phyloP scores from a whole-genome alignment of 2,329 filamentous ascomycete genomes.

The Diaporthe citri region DNA sequence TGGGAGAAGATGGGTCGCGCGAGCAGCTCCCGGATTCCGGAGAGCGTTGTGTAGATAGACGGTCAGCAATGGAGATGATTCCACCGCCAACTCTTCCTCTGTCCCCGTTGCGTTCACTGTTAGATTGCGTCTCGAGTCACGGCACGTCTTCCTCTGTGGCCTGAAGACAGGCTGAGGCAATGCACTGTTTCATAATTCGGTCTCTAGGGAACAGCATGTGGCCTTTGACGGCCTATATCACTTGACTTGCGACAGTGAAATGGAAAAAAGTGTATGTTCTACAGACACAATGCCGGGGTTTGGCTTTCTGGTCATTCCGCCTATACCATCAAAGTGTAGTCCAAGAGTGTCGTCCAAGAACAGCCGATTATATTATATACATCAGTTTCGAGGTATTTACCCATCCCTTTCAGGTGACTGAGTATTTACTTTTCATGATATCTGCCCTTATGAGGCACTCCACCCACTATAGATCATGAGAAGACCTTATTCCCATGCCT shows the following conservation, averaged over 20 bases:
- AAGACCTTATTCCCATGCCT: neutral
- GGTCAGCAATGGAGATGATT: constrained; percentile 35
- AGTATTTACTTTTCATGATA: neutral
- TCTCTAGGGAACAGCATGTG: neutral
- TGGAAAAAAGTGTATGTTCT: neutral
- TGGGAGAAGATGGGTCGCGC: constrained; percentile 26
- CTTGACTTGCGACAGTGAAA: neutral
- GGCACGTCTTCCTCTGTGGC: neutral
- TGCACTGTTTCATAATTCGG: neutral
- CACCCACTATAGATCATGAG: too few species aligned
- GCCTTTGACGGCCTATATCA: neutral
- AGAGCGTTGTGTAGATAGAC: constrained; percentile 40
- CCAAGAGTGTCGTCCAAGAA: neutral
- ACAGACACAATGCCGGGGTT: too few species aligned
- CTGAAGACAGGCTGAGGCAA: neutral
- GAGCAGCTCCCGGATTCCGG: constrained; percentile 32
- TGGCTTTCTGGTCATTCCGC: neutral
- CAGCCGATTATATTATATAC: neutral
- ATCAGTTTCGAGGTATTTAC: neutral
- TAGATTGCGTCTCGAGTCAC: neutral
- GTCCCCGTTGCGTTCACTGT: neutral
- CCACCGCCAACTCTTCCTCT: neutral
- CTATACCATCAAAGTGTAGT: neutral
- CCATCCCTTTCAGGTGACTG: too few species aligned
- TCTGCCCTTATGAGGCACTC: neutral